Evolutionary conservation across 164 flowering plant species (phyloP).

Genomic region (Aristolochia contorta): DNA sequence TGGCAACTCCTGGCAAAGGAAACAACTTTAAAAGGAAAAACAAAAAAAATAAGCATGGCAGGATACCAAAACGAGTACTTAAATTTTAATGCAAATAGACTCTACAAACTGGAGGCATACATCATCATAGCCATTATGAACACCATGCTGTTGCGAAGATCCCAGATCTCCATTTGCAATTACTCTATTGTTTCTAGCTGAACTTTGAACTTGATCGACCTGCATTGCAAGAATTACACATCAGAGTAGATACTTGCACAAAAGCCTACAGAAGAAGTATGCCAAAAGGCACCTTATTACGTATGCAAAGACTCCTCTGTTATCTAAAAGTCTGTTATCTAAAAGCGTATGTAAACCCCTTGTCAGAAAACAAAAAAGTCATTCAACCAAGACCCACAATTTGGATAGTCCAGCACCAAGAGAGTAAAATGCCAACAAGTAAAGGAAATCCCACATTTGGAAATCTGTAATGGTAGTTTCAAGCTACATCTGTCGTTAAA

Average conservation of each 20-base stretch:
- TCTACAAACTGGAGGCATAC: slow-evolving; percentile 35
- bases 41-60: neutral
- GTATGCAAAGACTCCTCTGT: neutral
- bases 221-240: no score
- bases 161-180: slow-evolving; percentile 8
- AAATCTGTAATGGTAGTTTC: no score
- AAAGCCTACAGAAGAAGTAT: no score
- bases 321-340: neutral
- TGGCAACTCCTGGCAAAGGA: slow-evolving; percentile 72
- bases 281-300: neutral
- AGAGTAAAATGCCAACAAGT: no score
- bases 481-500: no score
- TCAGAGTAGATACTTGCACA: no score
- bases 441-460: no score
- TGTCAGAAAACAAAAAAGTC: no score
- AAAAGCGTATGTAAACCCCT: neutral
- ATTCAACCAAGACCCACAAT: no score
- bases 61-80: no score
- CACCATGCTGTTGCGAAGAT: slow-evolving; percentile 70
- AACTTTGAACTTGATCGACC: slow-evolving; percentile 19
- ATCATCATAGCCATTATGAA: slow-evolving; percentile 73
- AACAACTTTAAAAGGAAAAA: slow-evolving; percentile 42
- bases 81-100: neutral
- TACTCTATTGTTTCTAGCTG: slow-evolving; percentile 2
- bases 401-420: no score